Base-by-base conservation (phyloP, 2,329 filamentous ascomycete genomes). In the Pyricularia sp. region DNA sequence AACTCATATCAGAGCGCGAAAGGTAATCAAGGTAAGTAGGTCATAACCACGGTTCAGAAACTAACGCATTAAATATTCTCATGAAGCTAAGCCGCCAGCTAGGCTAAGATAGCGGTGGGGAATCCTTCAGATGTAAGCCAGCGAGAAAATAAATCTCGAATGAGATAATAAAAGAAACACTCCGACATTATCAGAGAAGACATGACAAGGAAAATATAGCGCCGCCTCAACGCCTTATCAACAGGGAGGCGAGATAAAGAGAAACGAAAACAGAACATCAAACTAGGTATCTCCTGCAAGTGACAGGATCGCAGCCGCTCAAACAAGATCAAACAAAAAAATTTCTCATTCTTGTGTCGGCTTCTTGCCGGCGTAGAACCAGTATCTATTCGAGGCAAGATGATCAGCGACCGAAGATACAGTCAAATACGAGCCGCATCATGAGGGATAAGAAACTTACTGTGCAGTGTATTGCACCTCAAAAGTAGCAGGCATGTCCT, bases 401-500 rank as follows among this genome's bases (percentile, higher is more conserved):
- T 26, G 60, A 31, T n/a, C 19, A 61, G 57, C 12, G 10, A 31
- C 8, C 9, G 12, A 60, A 59, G 12, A 24, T 26, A 12, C 28
- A 19, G 9, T 59, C 16, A 16, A 22, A 1, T 30, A 59, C 24
- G 24, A 33, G 19, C 22, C 6, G n/a, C 26, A 3, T 26, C 26
- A 40, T 9, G 6, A 19, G 22, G 53, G 9, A 8, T 3, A 35
- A 49, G 26, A 35, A 81, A 88, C 88, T 83, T 90, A 97, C 82
- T 93, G 84, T 57, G 93, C 87, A 35, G 90, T 82, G 76, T 97
- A 97, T 72, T 93, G 81, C 16, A 96, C 84, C 67, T 87, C 78
- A 69, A 97, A 93, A 0, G 76, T 72, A 12, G 81, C 79, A 0
- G 80, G 74, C 79, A 85, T 81, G 12, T 85, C 89, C 40, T 82